A percentile compares a stretch with the other conserved stretches of the same genome.
These are phyloP conservation scores for Ramalina peruviana DNA, from an alignment of 495 filamentous ascomycete species.

Conservation along the genomic window DNA sequence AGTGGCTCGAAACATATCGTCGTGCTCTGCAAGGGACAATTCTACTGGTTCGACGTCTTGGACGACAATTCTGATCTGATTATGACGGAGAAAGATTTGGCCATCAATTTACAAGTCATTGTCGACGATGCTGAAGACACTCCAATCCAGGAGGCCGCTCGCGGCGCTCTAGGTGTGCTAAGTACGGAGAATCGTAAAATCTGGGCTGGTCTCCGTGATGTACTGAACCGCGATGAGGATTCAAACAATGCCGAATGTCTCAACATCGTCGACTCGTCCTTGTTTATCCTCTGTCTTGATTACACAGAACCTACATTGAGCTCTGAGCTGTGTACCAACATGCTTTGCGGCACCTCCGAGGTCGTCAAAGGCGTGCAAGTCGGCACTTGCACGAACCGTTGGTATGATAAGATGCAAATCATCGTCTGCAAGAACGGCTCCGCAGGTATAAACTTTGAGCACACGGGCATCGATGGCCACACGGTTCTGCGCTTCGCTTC, in stretches of 20 bases:
- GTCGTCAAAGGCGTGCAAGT: slow-evolving; percentile 89
- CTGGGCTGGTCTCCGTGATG: slow-evolving; percentile 84
- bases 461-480: slow-evolving; percentile 95
- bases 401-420: slow-evolving; percentile 99
- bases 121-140: slow-evolving; percentile 79
- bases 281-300: slow-evolving; percentile 87
- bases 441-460: slow-evolving; percentile 97
- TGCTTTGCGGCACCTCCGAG: slow-evolving; percentile 91
- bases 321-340: slow-evolving; percentile 82
- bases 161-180: slow-evolving; percentile 81
- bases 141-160: slow-evolving; percentile 86
- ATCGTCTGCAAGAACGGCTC: slow-evolving; percentile 98
- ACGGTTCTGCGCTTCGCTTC: slow-evolving; percentile 92
- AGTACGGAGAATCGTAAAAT: slow-evolving; percentile 94
- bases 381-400: slow-evolving; percentile 93
- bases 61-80: slow-evolving; percentile 90
- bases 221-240: slow-evolving; percentile 69
- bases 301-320: slow-evolving; percentile 71
- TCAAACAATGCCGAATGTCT: slow-evolving; percentile 94
- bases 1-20: slow-evolving; percentile 78
- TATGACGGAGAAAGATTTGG: slow-evolving; percentile 92
- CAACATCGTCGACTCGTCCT: slow-evolving; percentile 82
- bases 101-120: slow-evolving; percentile 83
- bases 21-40: slow-evolving; percentile 90
- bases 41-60: slow-evolving; percentile 98